Evolutionary conservation across 2,329 filamentous ascomycete species (phyloP), one percentile per base, ranked within the genome.

Genomic region (Domatiomyces catenatus): DNA sequence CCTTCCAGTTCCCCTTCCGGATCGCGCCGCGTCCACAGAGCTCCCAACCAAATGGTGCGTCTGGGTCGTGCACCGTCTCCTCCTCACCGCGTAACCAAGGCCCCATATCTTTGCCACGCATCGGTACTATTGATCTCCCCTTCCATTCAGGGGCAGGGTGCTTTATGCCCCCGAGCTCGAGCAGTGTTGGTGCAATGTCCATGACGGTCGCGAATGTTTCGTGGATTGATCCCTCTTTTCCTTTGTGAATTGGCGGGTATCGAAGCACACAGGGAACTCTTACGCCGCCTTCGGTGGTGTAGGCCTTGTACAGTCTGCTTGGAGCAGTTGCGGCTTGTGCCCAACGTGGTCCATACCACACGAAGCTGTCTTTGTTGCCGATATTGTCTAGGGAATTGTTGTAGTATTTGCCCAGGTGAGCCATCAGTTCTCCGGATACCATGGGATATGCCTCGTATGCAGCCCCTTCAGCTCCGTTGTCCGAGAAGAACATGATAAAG

Each of bases 11-110:
- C 6, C 71, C 75, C 49, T 72, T 73, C 44, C 75, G 73, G 20
- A 78, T 69, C 0, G 77, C 77, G 2, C 71, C 71, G 1, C 71
- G 69, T 0, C 74, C 73, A 56, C 72, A 77, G 0, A 71, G 72
- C 54, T 80, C 75, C 75, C 76, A 79, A 20, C 75, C 76, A 48
- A 71, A 67, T 51, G 77, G 70, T 54, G 73, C 72, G 52, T 76
- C 71, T 39, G 70, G 62, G 1, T 68, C 68, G 58, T 80, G 74
- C 44, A 77, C 70, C 1, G 67, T 62, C 2, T 63, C 54, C 0
- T 61, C 49, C 0, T 57, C 46, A 1, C 66, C 70, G 20, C 48
- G 54, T 0, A 67, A 69, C 63, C 65, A 70, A 54, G 70, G 59
- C 0, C 69, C 51, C 69, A 75, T 73, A 48, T 68, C 71, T 20